These are phyloP conservation scores for Saccharum officinarum DNA, from an alignment of 176 grass and related monocot species.

Conservation along the genomic window DNA sequence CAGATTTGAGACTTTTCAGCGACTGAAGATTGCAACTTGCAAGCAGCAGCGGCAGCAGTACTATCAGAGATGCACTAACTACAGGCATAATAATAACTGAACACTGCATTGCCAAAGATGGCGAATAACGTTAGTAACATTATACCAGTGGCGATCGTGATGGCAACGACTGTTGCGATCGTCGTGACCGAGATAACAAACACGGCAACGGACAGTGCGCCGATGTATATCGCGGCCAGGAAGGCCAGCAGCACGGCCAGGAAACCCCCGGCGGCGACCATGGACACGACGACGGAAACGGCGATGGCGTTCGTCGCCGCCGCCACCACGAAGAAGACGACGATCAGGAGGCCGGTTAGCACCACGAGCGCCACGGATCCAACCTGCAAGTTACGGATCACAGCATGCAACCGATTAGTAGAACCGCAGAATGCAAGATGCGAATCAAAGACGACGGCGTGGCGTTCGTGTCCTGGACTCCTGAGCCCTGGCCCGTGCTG, in stretches of 20 bases:
- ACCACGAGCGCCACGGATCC: conserved; percentile 58
- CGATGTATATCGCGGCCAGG: conserved; percentile 56
- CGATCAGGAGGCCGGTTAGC: conserved; percentile 53
- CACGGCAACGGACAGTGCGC: conserved; percentile 47
- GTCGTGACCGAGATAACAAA: conserved; percentile 55
- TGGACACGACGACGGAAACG: conserved; percentile 61
- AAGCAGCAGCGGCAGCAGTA: neutral
- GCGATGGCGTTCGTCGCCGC: conserved; percentile 52
- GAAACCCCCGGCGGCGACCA: conserved; percentile 61
- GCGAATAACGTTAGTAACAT: neutral
- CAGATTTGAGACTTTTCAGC: neutral
- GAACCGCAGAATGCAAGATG: neutral
- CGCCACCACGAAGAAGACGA: conserved; percentile 45
- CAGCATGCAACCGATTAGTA: neutral
- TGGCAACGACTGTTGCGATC: conserved; percentile 42
- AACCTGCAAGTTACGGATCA: conserved; percentile 34
- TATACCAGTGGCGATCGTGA: conserved; percentile 61
- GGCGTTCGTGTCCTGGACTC: neutral
- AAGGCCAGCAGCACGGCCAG: conserved; percentile 55
- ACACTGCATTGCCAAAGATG: neutral
- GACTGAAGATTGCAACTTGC: neutral
- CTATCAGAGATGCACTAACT: too few relatives aligned
- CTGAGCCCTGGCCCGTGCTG: too few relatives aligned
- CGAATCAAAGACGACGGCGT: neutral
- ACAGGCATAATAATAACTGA: neutral